Base-by-base conservation (phyloP, 768 basidiomycete species). In the Exidia glandulosa region DNA sequence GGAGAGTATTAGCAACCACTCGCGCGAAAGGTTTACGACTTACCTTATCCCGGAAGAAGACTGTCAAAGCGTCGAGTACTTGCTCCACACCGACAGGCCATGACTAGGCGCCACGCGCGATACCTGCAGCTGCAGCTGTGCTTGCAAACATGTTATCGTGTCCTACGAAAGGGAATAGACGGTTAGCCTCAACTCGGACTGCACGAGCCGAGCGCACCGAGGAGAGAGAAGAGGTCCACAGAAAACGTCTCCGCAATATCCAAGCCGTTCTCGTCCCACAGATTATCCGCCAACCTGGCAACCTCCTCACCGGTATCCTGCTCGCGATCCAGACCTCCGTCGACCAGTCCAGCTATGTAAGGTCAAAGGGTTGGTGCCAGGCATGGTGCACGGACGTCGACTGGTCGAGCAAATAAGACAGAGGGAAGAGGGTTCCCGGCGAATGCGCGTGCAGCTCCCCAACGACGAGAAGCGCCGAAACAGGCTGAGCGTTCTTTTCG, bases 261-360 rank as follows among this genome's bases (percentile, higher is more conserved):
- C 36, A 97, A 71, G 3, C 91, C 94, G 63, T 98, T 98, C 63
- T 97, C 96, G 59, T 96, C 95, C 94, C 94, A 98, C 10, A 90
- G 73, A 62, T 86, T 83, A 29, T 75, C 74, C 16, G 94, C 94
- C 47, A 97, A 74, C 56, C 87, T 78, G 0, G 84, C 84, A 65
- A 94, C 97, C 67, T 94, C 91, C 66, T 93, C 91, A 62, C 88
- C 87, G 57, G 83, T 85, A 61, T 98, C 96, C 64, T 97, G 92
- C 81, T 85, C 3, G 88, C 88, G 37, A 97, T 79, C 85, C 91
- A 90, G 1, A 99, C 71, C 68, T 90, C 85, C 0, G 88, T 83
- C 2, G 88, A 90, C 88, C 94, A 99, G 62, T 96, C 94, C 36
- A 92, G 70, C 55, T 98, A 94, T 0, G 94, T 97, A 54, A 98